phyloP scores from a whole-genome alignment of 2,329 filamentous ascomycete species.

The Aspergillus sp. region DNA sequence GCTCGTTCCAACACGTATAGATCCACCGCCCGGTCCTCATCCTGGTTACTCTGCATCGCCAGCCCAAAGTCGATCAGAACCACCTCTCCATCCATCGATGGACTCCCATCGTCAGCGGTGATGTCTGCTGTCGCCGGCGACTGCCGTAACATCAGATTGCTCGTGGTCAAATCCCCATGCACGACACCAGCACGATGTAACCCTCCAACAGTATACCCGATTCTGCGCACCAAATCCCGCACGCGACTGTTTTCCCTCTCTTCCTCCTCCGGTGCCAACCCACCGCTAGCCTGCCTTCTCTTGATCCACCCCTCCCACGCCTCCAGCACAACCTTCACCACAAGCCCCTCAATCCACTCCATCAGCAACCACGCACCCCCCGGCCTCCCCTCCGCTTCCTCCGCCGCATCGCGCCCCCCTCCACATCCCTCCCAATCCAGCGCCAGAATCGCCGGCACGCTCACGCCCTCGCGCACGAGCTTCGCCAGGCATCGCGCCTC shows the following conservation, averaged over 20 bases:
- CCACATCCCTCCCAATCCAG: conserved; percentile 53
- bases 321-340: conserved; percentile 63
- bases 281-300: conserved; percentile 16
- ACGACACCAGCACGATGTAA: conserved; percentile 81
- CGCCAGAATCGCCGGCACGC: conserved; percentile 73
- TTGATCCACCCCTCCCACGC: conserved; percentile 52
- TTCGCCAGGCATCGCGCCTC: conserved; percentile 80
- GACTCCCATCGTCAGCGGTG: conserved; percentile 13
- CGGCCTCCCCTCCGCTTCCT: conserved; percentile 35
- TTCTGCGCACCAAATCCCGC: conserved; percentile 56
- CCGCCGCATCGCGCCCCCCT: conserved; percentile 29
- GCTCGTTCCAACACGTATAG: conserved; percentile 91
- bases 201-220: conserved; percentile 63
- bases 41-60: conserved; percentile 67
- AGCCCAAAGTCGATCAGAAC: conserved; percentile 93
- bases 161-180: conserved; percentile 93
- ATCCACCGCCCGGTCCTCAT: conserved; percentile 93
- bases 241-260: conserved; percentile 45
- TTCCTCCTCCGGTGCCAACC: conserved; percentile 22
- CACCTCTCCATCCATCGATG: conserved; percentile 58
- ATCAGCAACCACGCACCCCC: conserved; percentile 70
- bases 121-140: conserved; percentile 23
- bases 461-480: conserved; percentile 68
- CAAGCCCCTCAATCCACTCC: conserved; percentile 72
- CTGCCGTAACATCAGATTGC: conserved; percentile 78